Conservation (phyloP, 305 asterid species). For the Fraxinus xanthoxyloides region DNA sequence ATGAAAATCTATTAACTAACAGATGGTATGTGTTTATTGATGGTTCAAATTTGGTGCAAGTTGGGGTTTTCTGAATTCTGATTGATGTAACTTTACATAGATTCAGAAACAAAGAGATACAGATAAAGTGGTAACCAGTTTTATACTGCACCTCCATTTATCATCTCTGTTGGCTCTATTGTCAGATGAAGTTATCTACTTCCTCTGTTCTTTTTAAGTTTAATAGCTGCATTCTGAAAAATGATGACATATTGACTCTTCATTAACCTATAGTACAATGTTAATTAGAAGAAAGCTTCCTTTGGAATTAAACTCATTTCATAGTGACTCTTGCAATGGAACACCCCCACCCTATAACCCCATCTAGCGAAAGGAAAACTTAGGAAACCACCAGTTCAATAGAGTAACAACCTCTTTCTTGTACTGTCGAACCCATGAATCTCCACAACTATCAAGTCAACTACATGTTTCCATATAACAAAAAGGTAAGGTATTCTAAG, state of each 20-base stretch:
- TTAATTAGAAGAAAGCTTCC: background rate
- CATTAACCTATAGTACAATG: background rate
- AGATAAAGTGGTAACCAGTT: background rate
- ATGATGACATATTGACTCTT: background rate
- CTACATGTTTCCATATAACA: background rate
- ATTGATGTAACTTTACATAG: background rate
- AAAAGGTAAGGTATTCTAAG: background rate
- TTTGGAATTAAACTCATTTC: background rate
- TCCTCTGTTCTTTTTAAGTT: background rate
- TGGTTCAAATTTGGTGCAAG: background rate
- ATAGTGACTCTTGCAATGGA: background rate
- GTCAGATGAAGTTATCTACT: constrained; percentile 5
- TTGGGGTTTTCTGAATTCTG: background rate
- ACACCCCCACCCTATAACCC: background rate
- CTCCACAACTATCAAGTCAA: background rate
- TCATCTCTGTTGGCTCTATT: constrained; percentile 14
- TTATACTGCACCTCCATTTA: background rate
- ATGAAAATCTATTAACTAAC: background rate
- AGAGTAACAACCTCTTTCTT: background rate
- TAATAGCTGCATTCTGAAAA: background rate
- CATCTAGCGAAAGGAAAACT: background rate
- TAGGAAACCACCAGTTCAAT: background rate
- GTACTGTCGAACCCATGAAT: background rate
- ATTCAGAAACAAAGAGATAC: constrained; percentile 6
- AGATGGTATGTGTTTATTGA: background rate